These are phyloP conservation scores for Xerocomellus dryophilus DNA, from an alignment of 768 basidiomycete genomes.

Conservation along the genomic window DNA sequence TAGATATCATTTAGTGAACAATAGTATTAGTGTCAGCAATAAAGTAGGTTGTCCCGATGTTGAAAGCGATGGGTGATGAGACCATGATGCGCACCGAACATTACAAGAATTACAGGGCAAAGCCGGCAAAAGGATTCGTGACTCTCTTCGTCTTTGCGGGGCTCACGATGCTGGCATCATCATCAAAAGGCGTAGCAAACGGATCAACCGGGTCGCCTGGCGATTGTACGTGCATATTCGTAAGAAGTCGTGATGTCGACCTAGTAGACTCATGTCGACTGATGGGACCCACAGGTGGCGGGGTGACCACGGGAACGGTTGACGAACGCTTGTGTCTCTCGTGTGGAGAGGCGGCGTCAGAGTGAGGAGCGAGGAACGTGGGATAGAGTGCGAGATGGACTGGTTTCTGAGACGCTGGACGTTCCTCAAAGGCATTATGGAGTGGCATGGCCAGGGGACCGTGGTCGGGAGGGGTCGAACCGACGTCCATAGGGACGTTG, in stretches of 20 bases:
- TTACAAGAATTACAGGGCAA: conserved; percentile 30
- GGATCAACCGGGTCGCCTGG: conserved; percentile 42
- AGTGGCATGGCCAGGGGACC: conserved; percentile 39
- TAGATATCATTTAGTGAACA: conserved; percentile 10
- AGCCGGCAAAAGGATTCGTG: conserved; percentile 50
- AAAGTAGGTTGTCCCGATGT: conserved; percentile 6
- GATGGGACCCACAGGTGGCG: conserved; percentile 14
- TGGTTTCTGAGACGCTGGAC: conserved; percentile 13
- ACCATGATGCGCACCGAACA: background rate
- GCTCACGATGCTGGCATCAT: conserved; percentile 46
- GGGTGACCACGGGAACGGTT: conserved; percentile 17
- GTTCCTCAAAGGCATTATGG: conserved; percentile 39
- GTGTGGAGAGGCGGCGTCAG: conserved; percentile 7
- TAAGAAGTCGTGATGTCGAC: conserved; percentile 46
- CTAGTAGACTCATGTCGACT: conserved; percentile 21
- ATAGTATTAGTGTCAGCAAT: conserved; percentile 10
- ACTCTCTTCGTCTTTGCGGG: conserved; percentile 41
- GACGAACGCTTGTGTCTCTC: conserved; percentile 23
- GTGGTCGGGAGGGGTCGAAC: conserved; percentile 20
- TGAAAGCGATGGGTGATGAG: background rate
- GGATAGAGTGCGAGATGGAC: conserved; percentile 17
- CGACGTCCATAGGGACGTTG: conserved; percentile 38
- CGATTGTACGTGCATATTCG: conserved; percentile 41
- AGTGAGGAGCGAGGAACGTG: conserved; percentile 10
- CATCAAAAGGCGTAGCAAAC: conserved; percentile 79